Base-by-base conservation (phyloP, 2,329 filamentous ascomycete genomes). In the Talaromyces sp. region DNA sequence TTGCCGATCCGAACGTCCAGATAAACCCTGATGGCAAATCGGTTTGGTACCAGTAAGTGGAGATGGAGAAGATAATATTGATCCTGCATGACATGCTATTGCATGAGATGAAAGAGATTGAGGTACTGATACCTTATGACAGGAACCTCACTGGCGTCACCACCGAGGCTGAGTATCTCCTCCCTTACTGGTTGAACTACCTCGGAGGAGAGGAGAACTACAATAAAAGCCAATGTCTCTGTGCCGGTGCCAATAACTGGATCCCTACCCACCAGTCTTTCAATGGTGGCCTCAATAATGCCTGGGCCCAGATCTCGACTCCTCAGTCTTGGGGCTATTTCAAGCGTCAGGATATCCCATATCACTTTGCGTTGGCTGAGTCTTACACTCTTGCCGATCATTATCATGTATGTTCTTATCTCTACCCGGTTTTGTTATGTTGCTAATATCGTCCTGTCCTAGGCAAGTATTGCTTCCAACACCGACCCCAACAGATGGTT, bases 1-100 rank as follows among this genome's bases (percentile, higher is more conserved):
- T 86, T 72, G 80, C 80, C 35, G 84, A 86, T 67, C 84, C 84
- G 6, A 86, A 86, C 64, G 76, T 84, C 1, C 82, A 85, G 68
- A 72, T 81, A 61, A 84, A 84, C 61, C 69, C 77, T 13, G 74
- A 80, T 66, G 78, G 80, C 1, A 71, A 74, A 27, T 74, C 80
- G 2, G 79, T 83, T n/a, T 84, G 78, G 76, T 76, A 83, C 64
- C 83, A 85, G 75, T 83, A 63, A 43, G 56, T 43, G 22, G 19
- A 58, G 13, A 37, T 27, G 33, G 37, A n/a, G 9, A 37, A 57
- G 15, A 57, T 35, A 4, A 15, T 11, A 25, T 25, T 7, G 19
- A 58, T 19, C 19, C 9, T 71, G 80, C 78, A 45, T 22, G 43
- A 35, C 11, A 49, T 19, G 35, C 13, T 43, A 35, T 43, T 47